A percentile compares a stretch with the other conserved stretches of the same genome.
Evolutionary conservation across 306 rosid genomes (phyloP).

Genomic region (Herpetospermum pedunculosum): DNA sequence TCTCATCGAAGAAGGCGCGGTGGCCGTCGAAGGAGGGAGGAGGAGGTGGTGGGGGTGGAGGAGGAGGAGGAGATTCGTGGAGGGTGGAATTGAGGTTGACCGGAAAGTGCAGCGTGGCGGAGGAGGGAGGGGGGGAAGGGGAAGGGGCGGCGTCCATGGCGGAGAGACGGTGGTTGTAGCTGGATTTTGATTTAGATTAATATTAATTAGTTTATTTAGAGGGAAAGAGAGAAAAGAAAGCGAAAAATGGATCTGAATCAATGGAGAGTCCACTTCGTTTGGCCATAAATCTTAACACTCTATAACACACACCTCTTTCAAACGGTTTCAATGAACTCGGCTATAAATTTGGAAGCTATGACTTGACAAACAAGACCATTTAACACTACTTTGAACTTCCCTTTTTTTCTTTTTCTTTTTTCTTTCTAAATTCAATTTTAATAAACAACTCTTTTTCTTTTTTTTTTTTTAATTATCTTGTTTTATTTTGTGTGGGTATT

Average conservation of each 20-base stretch:
- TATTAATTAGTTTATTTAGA: too few relatives aligned
- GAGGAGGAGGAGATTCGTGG: background rate
- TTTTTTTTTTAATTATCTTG: too few relatives aligned
- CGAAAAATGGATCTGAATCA: constrained; percentile 67
- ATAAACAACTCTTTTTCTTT: background rate
- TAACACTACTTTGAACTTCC: background rate
- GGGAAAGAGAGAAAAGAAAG: constrained; percentile 19
- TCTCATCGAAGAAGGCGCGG: constrained; percentile 38
- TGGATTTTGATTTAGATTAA: background rate
- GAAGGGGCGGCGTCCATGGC: constrained; percentile 11
- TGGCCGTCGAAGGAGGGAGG: background rate
- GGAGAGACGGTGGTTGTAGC: background rate
- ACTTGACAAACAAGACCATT: constrained; percentile 39
- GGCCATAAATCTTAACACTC: constrained; percentile 37
- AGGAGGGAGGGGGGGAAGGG: constrained; percentile 16
- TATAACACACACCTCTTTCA: constrained; percentile 21
- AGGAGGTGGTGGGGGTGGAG: background rate
- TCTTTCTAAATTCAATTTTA: background rate
- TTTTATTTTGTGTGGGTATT: too few relatives aligned
- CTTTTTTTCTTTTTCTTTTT: background rate
- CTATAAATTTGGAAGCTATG: constrained; percentile 47
- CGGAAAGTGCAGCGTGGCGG: constrained; percentile 30
- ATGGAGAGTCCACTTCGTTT: constrained; percentile 64
- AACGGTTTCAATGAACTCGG: constrained; percentile 60
- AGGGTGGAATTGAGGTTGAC: constrained; percentile 38